Conservation (phyloP, 352 stramenopile species). For the Plasmopara muralis region DNA sequence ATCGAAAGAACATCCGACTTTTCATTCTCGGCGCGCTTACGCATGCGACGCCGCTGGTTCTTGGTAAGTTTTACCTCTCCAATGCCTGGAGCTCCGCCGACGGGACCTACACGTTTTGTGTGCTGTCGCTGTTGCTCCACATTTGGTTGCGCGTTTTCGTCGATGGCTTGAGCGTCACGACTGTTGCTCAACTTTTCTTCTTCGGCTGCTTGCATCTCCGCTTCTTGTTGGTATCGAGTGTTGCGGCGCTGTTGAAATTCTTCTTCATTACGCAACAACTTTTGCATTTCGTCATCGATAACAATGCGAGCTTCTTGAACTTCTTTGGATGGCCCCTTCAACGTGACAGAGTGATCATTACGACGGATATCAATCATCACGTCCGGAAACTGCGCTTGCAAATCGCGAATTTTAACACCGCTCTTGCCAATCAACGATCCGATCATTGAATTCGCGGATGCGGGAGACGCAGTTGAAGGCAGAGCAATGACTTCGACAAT, state of each 20-base stretch:
- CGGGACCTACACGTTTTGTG: constrained; percentile 16
- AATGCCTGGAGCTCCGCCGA: constrained; percentile 33
- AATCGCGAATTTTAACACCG: constrained; percentile 60
- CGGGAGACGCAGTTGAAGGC: constrained; percentile 29
- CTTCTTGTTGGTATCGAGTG: constrained; percentile 27
- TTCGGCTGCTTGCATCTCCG: constrained; percentile 22
- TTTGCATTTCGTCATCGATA: constrained; percentile 68
- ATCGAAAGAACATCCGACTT: constrained; percentile 59
- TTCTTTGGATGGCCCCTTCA: constrained; percentile 47
- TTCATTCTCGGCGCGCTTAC: constrained; percentile 74
- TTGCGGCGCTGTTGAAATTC: constrained; percentile 38
- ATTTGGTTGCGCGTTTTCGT: constrained; percentile 34
- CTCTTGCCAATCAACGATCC: constrained; percentile 76
- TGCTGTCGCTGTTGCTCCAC: constrained; percentile 7
- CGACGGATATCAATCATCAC: constrained; percentile 65
- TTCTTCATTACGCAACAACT: constrained; percentile 46
- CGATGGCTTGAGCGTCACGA: constrained; percentile 11
- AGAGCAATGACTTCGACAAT: constrained; percentile 46
- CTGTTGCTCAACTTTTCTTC: constrained; percentile 18
- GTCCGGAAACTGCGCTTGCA: constrained; percentile 56
- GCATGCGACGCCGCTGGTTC: constrained; percentile 73
- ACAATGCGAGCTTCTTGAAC: constrained; percentile 48
- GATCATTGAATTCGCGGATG: constrained; percentile 39
- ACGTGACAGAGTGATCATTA: constrained; percentile 36
- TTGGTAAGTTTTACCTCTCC: constrained; percentile 55